Conservation (phyloP, 2,329 filamentous ascomycete species). For the Neonectria sp. region DNA sequence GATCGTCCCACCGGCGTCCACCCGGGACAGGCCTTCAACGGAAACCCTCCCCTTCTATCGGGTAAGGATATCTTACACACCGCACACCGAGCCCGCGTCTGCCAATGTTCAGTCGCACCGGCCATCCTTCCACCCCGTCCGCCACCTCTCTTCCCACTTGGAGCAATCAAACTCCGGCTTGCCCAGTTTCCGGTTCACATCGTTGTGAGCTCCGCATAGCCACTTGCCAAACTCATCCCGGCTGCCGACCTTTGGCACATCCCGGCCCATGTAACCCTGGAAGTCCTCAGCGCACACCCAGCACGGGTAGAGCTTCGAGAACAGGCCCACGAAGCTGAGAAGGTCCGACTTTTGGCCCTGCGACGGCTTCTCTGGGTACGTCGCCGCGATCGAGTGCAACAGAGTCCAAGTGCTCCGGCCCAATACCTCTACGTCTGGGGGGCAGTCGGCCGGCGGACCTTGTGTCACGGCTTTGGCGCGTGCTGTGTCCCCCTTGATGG, state of each 20-base stretch:
- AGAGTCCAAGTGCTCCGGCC: constrained; percentile 94
- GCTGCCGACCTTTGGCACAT: constrained; percentile 73
- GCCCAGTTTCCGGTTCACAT: constrained; percentile 89
- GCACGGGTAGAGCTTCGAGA: constrained; percentile 93
- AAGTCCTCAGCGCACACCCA: constrained; percentile 97
- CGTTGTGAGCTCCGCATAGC: constrained; percentile 91
- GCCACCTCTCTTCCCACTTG: constrained; percentile 94
- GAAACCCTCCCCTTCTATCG: constrained; percentile 4
- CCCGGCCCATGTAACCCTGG: constrained; percentile 81
- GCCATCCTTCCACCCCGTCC: constrained; percentile 86
- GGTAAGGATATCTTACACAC: constrained; percentile 18
- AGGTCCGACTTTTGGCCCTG: constrained; percentile 81
- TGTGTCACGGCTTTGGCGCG: constrained; percentile 53
- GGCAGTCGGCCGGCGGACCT: constrained; percentile 77
- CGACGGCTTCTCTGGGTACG: constrained; percentile 82
- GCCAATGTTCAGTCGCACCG: constrained; percentile 65
- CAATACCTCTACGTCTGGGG: constrained; percentile 89
- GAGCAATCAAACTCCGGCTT: constrained; percentile 93
- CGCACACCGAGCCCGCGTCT: constrained; percentile 32
- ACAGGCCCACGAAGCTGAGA: constrained; percentile 81
- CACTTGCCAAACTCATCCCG: constrained; percentile 83
- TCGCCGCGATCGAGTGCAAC: constrained; percentile 90
- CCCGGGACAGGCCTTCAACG: constrained; percentile 8
- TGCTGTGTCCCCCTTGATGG: constrained; percentile 53
- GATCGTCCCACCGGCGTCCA: constrained; percentile 10